phyloP scores from a whole-genome alignment of 441 rosid genomes.

The Mallotus repandus region DNA sequence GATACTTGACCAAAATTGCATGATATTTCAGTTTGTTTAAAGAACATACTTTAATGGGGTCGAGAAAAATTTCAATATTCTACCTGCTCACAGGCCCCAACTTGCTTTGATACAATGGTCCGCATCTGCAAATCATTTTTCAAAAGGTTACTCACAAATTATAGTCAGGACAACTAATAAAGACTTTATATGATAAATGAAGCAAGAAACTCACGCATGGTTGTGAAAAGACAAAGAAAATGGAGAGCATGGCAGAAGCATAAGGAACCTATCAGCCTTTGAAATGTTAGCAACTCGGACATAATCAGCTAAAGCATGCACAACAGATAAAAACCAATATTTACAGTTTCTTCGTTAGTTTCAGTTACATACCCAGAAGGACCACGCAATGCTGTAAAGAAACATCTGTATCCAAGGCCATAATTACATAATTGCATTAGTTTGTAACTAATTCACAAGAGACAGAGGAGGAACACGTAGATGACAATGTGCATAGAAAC shows the following conservation, averaged over 20 bases:
- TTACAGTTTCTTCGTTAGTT: conserved; percentile 10
- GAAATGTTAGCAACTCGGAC: conserved; percentile 26
- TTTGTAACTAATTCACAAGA: not conserved
- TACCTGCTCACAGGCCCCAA: conserved; percentile 80
- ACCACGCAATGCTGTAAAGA: conserved; percentile 78
- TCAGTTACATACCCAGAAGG: conserved; percentile 59
- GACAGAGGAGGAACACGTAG: too few relatives aligned
- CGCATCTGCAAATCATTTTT: conserved; percentile 52
- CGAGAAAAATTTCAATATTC: not conserved
- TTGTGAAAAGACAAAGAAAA: conserved; percentile 58
- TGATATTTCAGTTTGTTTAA: not conserved
- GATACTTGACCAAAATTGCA: not conserved
- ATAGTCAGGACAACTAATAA: not conserved
- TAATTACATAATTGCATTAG: conserved; percentile 3
- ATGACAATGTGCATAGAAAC: not conserved
- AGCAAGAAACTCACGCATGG: conserved; percentile 65
- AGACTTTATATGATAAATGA: not conserved
- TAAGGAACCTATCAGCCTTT: conserved; percentile 65
- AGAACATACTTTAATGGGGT: not conserved
- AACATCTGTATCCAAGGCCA: conserved; percentile 55
- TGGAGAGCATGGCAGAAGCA: conserved; percentile 61
- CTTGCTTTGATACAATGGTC: conserved; percentile 87
- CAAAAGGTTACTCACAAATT: not conserved
- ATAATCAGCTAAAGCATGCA: not conserved
- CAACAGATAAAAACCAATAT: not conserved